A percentile compares a stretch with the other conserved stretches of the same genome.
Evolutionary conservation across 169 alveolate species (phyloP).

Genomic region (Sarcocystis neurona): DNA sequence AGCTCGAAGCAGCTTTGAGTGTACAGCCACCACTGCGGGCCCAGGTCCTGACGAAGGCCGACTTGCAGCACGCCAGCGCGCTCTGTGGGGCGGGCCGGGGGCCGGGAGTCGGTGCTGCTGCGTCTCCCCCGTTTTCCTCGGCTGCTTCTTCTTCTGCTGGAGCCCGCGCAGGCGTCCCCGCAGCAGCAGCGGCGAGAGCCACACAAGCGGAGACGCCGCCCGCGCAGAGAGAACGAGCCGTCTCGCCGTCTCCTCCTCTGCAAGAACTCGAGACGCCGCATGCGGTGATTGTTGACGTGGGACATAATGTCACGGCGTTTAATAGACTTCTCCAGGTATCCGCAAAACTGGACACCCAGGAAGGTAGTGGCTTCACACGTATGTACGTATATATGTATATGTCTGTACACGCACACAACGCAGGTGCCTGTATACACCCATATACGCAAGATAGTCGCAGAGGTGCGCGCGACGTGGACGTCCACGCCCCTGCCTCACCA

Average conservation of each 20-base stretch:
- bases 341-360: not conserved
- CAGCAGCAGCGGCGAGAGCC: not conserved
- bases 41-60: not conserved
- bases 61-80: conserved; percentile 20
- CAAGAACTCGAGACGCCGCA: conserved; percentile 55
- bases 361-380: not conserved
- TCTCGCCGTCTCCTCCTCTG: no score
- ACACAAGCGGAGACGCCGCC: not conserved
- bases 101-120: not conserved
- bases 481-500: no score
- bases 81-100: conserved; percentile 28
- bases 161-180: conserved; percentile 6
- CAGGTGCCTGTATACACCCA: no score
- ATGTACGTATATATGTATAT: not conserved
- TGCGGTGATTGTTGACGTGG: conserved; percentile 83
- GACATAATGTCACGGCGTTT: conserved; percentile 86
- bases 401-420: not conserved
- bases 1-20: conserved; percentile 15
- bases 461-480: no score
- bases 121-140: not conserved
- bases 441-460: no score
- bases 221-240: not conserved
- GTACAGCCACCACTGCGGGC: conserved; percentile 28
- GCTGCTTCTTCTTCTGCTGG: conserved; percentile 8
- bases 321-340: conserved; percentile 75